Evolutionary conservation across 140 eudicot species (phyloP).

Genomic region (Anethum foeniculum): DNA sequence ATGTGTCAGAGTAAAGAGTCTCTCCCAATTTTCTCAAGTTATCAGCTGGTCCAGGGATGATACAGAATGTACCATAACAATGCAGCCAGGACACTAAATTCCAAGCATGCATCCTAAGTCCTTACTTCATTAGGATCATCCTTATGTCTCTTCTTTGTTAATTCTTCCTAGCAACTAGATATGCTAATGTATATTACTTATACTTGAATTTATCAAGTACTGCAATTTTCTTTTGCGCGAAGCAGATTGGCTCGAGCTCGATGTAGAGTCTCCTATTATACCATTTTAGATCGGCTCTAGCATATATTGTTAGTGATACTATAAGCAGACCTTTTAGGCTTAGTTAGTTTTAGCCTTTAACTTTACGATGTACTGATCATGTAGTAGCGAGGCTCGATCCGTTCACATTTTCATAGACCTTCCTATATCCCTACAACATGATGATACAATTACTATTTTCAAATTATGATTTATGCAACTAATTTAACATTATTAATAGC

Average conservation of each 20-base stretch:
- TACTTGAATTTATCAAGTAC: neutral
- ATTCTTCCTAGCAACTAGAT: neutral
- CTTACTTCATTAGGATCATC: neutral
- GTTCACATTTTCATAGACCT: neutral
- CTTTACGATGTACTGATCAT: neutral
- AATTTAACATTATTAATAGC: neutral
- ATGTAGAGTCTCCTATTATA: neutral
- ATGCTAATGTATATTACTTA: neutral
- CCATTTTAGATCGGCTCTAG: neutral
- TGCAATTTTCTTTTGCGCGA: neutral
- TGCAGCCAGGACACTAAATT: constrained; percentile 8
- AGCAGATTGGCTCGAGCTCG: neutral
- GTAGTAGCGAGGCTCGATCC: neutral
- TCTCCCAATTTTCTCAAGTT: neutral
- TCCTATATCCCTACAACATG: neutral
- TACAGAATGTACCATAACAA: neutral
- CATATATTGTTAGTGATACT: neutral
- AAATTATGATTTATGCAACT: neutral
- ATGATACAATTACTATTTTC: no score
- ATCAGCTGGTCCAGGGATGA: neutral
- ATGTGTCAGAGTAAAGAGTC: constrained; percentile 8
- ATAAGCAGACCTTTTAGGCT: neutral
- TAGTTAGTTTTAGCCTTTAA: neutral
- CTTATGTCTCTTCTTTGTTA: neutral
- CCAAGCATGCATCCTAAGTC: constrained; percentile 9